Evolutionary conservation across 139 green algal genomes (phyloP), one percentile per base, ranked within the genome.

Genomic region (Auxenochlorella protothecoides): DNA sequence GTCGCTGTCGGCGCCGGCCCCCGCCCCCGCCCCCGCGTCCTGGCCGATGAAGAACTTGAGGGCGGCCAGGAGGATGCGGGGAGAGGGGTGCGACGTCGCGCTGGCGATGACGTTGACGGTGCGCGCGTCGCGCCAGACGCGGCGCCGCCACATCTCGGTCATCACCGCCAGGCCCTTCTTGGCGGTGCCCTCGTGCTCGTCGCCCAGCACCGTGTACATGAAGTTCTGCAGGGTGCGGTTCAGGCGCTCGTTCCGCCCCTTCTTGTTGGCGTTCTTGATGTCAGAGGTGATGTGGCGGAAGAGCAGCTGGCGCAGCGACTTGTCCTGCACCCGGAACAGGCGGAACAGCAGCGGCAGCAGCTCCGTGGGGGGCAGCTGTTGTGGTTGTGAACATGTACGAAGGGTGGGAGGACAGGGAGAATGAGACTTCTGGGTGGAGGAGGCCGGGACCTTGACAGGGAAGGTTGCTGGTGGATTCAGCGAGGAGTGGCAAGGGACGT

Each of bases 31-130:
- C 9, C 11, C 73, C 61, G 83, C 70, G 72, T 96, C 93, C 63
- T 93, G 80, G 2, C 93, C 93, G 75, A 98, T 77, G 79, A 99
- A 98, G 80, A 99, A 99, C 83, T 97, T 97, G 56, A 98, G 81
- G 2, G 91, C 88, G 5, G 91, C 93, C 69, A 96, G 79, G 84
- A 94, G 87, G 10, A 98, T 81, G 27, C 82, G 76, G 13, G 73
- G 77, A 54, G 72, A 87, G 68, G 83, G 82, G 87, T 98, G 90
- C 62, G 85, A 77, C 6, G 78, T 76, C 59, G 90, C 90, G 59
- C 69, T 82, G 8, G 87, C 86, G 63, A 98, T 96, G 65, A 96
- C 88, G 79, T 97, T 97, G 66, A 96, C 93, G 5, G 93, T 96
- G 59, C 88, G 82, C 0, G 89, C 90, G 72, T 99, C 94, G 5